Evolutionary conservation across 2,329 filamentous ascomycete genomes (phyloP), one percentile per base, ranked within the genome.

Genomic region (Trichoderma polysporum): DNA sequence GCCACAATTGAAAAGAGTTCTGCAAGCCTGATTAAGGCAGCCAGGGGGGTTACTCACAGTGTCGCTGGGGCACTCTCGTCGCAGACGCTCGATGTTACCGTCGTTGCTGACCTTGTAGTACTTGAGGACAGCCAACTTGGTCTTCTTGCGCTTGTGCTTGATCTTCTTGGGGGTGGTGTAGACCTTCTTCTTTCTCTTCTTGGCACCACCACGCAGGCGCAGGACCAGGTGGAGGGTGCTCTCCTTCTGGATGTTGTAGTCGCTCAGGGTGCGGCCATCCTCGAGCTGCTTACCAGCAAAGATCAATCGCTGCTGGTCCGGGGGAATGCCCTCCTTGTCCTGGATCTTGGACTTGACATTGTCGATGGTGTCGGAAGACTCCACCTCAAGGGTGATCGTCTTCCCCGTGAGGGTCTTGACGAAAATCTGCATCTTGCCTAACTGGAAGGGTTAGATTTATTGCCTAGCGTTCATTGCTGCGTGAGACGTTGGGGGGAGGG

Each of bases 91-190:
- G 79, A 99, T 98, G 91, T 98, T 98, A 85, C 96, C 95, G 79
- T 99, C 95, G 78, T 92, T 93, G 84, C 98, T 95, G 78, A 99
- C 95, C 92, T 99, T 99, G 92, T 99, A 99, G 92, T 99, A 99
- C 91, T 99, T 99, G 84, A 99, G 94, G 77, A 99, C 94, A 79
- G 95, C 95, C 83, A 99, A 87, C 91, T 99, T 99, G 90, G 92
- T 97, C 94, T 99, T 99, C 93, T 98, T 99, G 88, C 93, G 91
- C 94, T 99, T 99, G 91, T 99, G 95, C 95, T 99, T 99, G 91
- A 99, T 99, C 93, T 99, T 99, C 94, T 99, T 99, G 83, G 95
- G 95, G 79, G 95, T 99, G 82, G 93, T 98, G 92, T 99, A 99
- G 77, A 99, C 95, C 94, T 99, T 99, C 93, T 97, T 97, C 93